A percentile compares a stretch with the other conserved stretches of the same genome.
These are phyloP conservation scores for Dysphania ambrosioides DNA, from an alignment of 148 eudicot species.

Conservation along the genomic window DNA sequence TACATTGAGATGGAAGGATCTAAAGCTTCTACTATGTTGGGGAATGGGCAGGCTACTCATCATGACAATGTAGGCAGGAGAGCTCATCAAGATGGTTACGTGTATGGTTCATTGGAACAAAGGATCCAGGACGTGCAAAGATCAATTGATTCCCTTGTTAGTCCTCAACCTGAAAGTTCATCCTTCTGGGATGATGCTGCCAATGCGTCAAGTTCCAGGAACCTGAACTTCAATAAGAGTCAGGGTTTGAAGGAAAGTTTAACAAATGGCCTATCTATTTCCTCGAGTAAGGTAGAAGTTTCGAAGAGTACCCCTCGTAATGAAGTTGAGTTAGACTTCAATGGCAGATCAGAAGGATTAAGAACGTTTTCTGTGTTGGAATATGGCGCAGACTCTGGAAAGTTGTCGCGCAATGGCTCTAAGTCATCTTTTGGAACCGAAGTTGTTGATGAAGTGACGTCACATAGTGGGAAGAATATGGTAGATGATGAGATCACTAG, in stretches of 20 bases:
- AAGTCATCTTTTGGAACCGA: conserved; percentile 61
- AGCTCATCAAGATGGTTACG: conserved; percentile 38
- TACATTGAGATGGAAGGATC: conserved; percentile 69
- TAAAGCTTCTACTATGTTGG: conserved; percentile 25
- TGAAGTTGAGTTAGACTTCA: conserved; percentile 52
- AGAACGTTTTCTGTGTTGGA: conserved; percentile 44
- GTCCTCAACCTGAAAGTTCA: conserved; percentile 39
- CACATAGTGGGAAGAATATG: conserved; percentile 34
- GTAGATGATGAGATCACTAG: conserved; percentile 76
- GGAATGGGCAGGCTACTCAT: conserved; percentile 26
- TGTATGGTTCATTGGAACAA: conserved; percentile 44
- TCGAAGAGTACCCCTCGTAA: conserved; percentile 68
- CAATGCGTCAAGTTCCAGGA: conserved; percentile 40
- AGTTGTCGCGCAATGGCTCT: conserved; percentile 61
- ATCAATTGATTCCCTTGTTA: conserved; percentile 49
- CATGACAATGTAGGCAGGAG: conserved; percentile 30
- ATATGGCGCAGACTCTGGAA: conserved; percentile 44
- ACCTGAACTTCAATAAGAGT: conserved; percentile 43
- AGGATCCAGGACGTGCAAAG: conserved; percentile 53
- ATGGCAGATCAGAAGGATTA: conserved; percentile 62
- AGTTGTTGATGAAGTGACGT: conserved; percentile 42
- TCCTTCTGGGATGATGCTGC: conserved; percentile 35
- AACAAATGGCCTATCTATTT: conserved; percentile 39
- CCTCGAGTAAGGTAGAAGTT: conserved; percentile 36
- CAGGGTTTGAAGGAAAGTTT: conserved; percentile 42